Evolutionary conservation across 352 stramenopile genomes (phyloP), one percentile per base, ranked within the genome.

Genomic region (Phytopythium boreale): DNA sequence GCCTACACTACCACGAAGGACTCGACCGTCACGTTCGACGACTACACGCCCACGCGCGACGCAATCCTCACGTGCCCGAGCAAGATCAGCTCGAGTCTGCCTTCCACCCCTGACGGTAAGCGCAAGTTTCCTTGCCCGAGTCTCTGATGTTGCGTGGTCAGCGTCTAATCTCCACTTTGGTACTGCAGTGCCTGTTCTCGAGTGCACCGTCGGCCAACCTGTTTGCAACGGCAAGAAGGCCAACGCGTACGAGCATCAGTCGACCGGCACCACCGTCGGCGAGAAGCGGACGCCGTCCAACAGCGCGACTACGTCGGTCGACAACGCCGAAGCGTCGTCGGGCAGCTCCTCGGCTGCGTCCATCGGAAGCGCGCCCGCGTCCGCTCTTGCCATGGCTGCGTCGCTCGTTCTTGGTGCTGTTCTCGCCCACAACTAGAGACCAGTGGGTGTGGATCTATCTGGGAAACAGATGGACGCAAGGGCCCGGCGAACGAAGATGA

Each of bases 1-100:
- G 82, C 82, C n/a, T 94, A 89, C 77, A 88, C 79, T 8, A 85
- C 74, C 0, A 93, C 84, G 0, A 74, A 73, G 56, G 68, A 68
- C n/a, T 90, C 84, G 36, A 87, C 76, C 0, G 36, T 90, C 24
- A 87, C 47, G 43, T 37, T 68, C 44, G 62, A 74, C 26, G 64
- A 61, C 27, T 93, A 72, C 68, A 74, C 36, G 20, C 70, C 79
- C 2, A 60, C 44, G 56, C 75, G 77, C 26, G 64, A 63, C 27
- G 58, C 60, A 24, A 79, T 84, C 29, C 61, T 87, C 10, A 69
- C 59, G 0, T 90, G 79, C n/a, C 82, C 82, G 1, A 61, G 53
- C 10, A 67, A 58, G 56, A 77, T 89, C 59, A 71, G 70, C 10
- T 74, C 47, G 1, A 56, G 69, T 6, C 43, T 83, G 31, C 74